These are phyloP conservation scores for Grammothele lineata DNA, from an alignment of 768 basidiomycete genomes.

Conservation along the genomic window DNA sequence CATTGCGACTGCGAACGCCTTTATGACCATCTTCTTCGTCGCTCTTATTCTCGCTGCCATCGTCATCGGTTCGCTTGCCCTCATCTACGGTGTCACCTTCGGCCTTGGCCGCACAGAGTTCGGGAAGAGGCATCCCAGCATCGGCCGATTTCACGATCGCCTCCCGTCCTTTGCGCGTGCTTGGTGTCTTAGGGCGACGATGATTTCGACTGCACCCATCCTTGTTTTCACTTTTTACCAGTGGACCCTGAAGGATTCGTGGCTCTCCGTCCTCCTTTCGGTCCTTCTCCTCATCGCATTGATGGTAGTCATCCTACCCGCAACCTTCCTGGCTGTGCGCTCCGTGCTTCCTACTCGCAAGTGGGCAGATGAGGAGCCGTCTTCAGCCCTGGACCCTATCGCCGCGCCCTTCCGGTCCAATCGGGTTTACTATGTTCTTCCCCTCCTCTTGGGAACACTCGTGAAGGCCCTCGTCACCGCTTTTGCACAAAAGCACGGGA, in stretches of 20 bases:
- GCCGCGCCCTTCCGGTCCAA: conserved; percentile 62
- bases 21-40: conserved; percentile 82
- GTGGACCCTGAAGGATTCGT: conserved; percentile 88
- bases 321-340: conserved; percentile 43
- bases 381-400: conserved; percentile 47
- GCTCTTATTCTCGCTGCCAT: conserved; percentile 67
- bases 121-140: conserved; percentile 19
- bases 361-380: conserved; percentile 3
- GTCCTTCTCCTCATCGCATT: conserved; percentile 60
- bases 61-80: conserved; percentile 42
- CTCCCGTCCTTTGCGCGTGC: conserved; percentile 48
- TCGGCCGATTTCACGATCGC: conserved; percentile 21
- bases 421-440: conserved; percentile 65
- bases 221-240: conserved; percentile 81
- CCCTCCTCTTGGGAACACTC: conserved; percentile 53
- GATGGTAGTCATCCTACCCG: conserved; percentile 42
- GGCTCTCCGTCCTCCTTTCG: conserved; percentile 78
- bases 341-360: conserved; percentile 21
- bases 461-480: conserved; percentile 72
- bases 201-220: conserved; percentile 67
- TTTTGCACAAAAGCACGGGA: conserved; percentile 55
- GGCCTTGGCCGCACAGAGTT: conserved; percentile 25
- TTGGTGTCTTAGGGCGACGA: conserved; percentile 63
- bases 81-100: conserved; percentile 46
- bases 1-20: conserved; percentile 83